These are phyloP conservation scores for Ogataea populi-albae DNA, from an alignment of 805 yeast genomes.

Conservation along the genomic window DNA sequence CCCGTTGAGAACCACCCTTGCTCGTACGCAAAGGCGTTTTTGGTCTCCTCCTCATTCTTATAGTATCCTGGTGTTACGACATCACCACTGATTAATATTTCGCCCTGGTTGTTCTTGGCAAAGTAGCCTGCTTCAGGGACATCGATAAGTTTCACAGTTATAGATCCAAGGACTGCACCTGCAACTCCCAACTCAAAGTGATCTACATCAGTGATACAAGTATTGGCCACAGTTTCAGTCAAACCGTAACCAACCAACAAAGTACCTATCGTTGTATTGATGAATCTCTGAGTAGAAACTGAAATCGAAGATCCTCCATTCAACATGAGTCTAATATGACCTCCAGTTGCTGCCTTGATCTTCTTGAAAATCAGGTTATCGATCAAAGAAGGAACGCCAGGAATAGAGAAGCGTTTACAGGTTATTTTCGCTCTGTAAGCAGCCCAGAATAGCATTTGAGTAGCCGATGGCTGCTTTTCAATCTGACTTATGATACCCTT, in stretches of 20 bases:
- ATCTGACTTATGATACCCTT: constrained; percentile 87
- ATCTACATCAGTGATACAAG: constrained; percentile 62
- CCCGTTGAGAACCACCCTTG: constrained; percentile 97
- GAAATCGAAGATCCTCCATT: constrained; percentile 95
- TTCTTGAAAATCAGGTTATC: constrained; percentile 80
- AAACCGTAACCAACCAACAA: constrained; percentile 94
- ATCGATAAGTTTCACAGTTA: constrained; percentile 86
- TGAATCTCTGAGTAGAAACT: constrained; percentile 74
- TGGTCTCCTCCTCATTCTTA: constrained; percentile 79
- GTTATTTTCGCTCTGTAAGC: constrained; percentile 74
- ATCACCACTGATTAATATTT: constrained; percentile 74
- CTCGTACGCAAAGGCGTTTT: constrained; percentile 62
- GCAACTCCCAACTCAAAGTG: constrained; percentile 71
- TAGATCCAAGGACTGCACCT: constrained; percentile 79
- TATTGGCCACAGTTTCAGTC: constrained; percentile 93
- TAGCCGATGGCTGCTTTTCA: constrained; percentile 56
- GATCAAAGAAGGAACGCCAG: constrained; percentile 69
- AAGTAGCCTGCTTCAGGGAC: constrained; percentile 88
- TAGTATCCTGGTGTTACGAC: constrained; percentile 75
- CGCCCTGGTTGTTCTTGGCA: constrained; percentile 92
- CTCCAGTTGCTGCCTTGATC: constrained; percentile 94
- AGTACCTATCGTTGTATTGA: constrained; percentile 73
- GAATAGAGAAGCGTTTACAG: constrained; percentile 63
- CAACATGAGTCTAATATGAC: constrained; percentile 65
- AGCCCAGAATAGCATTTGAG: constrained; percentile 85